These are phyloP conservation scores for Barbatosphaeria neglecta DNA, from an alignment of 495 filamentous ascomycete genomes.

Conservation along the genomic window DNA sequence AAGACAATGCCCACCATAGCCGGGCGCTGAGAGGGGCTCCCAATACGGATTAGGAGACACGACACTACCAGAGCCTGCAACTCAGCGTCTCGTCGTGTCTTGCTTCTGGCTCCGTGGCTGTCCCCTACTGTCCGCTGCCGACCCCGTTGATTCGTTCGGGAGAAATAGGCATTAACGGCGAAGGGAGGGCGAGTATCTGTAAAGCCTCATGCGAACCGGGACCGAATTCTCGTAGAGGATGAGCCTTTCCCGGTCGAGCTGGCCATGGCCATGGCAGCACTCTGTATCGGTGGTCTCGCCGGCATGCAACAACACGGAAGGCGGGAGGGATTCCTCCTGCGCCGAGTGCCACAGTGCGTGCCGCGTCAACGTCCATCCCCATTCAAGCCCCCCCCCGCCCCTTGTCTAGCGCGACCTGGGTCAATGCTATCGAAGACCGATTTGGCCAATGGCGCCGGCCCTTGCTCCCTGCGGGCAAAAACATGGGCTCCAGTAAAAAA, in stretches of 20 bases:
- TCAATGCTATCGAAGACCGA: constrained; percentile 17
- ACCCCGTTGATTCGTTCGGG: no score
- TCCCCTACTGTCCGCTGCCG: neutral
- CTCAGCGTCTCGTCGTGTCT: neutral
- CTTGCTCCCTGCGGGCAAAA: constrained; percentile 13
- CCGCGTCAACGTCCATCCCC: constrained; percentile 4
- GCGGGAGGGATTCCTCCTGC: neutral
- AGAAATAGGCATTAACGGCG: no score
- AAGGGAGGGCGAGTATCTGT: no score
- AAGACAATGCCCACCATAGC: neutral
- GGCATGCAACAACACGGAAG: no score
- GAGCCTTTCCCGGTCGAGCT: no score
- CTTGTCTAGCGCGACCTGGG: constrained; percentile 27
- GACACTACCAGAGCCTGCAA: neutral
- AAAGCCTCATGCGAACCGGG: no score
- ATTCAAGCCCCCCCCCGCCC: constrained; percentile 8
- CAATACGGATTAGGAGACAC: neutral
- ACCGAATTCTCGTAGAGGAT: no score
- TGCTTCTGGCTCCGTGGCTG: neutral
- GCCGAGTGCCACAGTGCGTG: neutral
- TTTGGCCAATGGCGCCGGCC: constrained; percentile 13
- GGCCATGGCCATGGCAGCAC: no score
- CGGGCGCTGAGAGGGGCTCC: neutral
- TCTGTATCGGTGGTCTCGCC: no score
- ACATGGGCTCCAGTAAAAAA: constrained; percentile 5